Conservation (phyloP, 805 yeast species). For the Yamadazyma insecticola region DNA sequence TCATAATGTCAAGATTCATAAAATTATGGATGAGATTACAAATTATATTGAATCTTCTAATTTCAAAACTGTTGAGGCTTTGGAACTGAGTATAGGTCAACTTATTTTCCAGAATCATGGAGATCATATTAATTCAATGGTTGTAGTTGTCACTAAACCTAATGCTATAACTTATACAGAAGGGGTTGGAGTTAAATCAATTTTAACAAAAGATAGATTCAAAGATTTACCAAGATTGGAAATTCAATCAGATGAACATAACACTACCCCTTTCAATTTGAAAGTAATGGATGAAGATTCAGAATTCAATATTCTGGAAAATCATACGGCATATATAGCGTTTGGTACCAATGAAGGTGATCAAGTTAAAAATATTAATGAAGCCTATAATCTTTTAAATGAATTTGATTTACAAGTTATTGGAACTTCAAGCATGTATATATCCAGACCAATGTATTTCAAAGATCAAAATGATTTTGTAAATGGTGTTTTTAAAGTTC, state of each 20-base stretch:
- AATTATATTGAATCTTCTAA: constrained; percentile 69
- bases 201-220: constrained; percentile 43
- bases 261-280: constrained; percentile 21
- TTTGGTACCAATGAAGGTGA: constrained; percentile 89
- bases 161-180: constrained; percentile 83
- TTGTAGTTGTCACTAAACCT: constrained; percentile 74
- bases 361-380: constrained; percentile 54
- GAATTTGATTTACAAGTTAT: constrained; percentile 41
- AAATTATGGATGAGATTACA: constrained; percentile 45
- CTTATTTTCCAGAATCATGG: constrained; percentile 42
- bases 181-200: constrained; percentile 84
- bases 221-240: constrained; percentile 14
- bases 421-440: constrained; percentile 72
- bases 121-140: constrained; percentile 29
- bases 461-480: constrained; percentile 74
- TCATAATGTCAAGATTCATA: constrained; percentile 34
- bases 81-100: constrained; percentile 69
- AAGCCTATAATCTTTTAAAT: constrained; percentile 48
- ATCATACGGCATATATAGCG: constrained; percentile 67
- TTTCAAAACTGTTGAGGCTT: constrained; percentile 91
- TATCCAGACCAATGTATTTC: constrained; percentile 90
- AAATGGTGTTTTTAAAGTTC: constrained; percentile 73
- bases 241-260: constrained; percentile 3
- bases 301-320: constrained; percentile 1
- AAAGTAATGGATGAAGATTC: constrained; percentile 22